These are phyloP conservation scores for Psilocybe subaeruginosa DNA, from an alignment of 768 basidiomycete genomes.

Conservation along the genomic window DNA sequence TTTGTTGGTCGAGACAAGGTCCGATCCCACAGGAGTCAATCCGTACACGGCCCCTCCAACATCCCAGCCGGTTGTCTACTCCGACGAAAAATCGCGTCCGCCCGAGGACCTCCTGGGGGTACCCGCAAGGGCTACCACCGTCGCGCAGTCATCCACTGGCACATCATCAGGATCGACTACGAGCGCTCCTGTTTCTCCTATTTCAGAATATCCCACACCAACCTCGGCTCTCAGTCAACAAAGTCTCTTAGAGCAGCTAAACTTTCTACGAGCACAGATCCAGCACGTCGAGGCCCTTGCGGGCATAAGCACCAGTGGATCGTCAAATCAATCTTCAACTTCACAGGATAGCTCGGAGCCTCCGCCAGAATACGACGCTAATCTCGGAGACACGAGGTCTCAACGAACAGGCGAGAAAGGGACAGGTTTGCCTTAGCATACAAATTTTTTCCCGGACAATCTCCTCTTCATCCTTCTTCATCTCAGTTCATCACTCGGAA, in stretches of 20 bases:
- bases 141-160: background rate
- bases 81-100: background rate
- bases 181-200: background rate
- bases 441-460: background rate
- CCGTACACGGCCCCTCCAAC: background rate
- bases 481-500: background rate
- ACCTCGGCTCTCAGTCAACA: background rate
- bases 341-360: slow-evolving; percentile 4
- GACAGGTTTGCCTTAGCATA: background rate
- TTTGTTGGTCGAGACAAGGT: background rate
- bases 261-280: slow-evolving; percentile 1
- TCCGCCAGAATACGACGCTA: slow-evolving; percentile 10
- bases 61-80: background rate
- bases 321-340: background rate
- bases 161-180: background rate
- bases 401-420: background rate
- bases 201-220: background rate
- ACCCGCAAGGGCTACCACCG: background rate
- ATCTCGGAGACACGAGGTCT: background rate
- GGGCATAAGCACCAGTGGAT: background rate
- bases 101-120: background rate
- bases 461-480: background rate
- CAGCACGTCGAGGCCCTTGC: slow-evolving; percentile 9
- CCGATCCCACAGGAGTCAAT: background rate
- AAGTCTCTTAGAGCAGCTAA: slow-evolving; percentile 3